Base-by-base conservation (phyloP, 257 asterid species). In the Capsicum baccatum region DNA sequence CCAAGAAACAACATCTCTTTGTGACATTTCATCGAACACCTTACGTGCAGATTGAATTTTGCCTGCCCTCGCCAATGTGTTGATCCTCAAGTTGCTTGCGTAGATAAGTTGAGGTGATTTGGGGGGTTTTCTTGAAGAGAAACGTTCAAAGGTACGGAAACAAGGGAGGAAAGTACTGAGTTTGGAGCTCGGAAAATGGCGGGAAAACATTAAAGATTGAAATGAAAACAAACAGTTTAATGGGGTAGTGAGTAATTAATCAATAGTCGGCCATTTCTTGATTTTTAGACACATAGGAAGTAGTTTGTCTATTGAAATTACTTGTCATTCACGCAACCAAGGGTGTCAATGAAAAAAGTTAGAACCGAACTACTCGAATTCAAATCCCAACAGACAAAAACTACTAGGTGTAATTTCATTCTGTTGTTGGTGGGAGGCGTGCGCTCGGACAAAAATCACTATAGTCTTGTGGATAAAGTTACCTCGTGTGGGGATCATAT, bases 1-100 rank as follows among this genome's bases (percentile, higher is more conserved):
- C 86, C 86, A 84, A 15, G 86, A 56, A 39, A 84, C 66, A 0
- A 12, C 79, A 54, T 67, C 85, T 68, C 80, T 83, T 0, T 37
- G 42, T 0, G 9, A n/a, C 85, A 67, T 83, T 67, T 83, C 17
- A 83, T 83, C 85, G 48, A 83, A 83, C 70, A 83, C 26, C 69
- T 83, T 83, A 12, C 69, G 69, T n/a, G 85, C 85, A 37, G 1
- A 8, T 14, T n/a, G 56, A 35, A 83, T 50, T 60, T 83, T 83
- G 6, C 85, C 56, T 16, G 21, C 33, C 5, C 64, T 54, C 6
- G 79, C 74, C n/a, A 82, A 67, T 14, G 37, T 2, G 4, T 33
- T 70, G 15, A 82, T 82, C 79, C 19, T 82, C 21, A 82, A 8
- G 17, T 82, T 82, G 79, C 66, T 33, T 1, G 64, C 39, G 67